Evolutionary conservation across 139 green algal species (phyloP).

Genomic region (Edaphochlamys debaryana): DNA sequence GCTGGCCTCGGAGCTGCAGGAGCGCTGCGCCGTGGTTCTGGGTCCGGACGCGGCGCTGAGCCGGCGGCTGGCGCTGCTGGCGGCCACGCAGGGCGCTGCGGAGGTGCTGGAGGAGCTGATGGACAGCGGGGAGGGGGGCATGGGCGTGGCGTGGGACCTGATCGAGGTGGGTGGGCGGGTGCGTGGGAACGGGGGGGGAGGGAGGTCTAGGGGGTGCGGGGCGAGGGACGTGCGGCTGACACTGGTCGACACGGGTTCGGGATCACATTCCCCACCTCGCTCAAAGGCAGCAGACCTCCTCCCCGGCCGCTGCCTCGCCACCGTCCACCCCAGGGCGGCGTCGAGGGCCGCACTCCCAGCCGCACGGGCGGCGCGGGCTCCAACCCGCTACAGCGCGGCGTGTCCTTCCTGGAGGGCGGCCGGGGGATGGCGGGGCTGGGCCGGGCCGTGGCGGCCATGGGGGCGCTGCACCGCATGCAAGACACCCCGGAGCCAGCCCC

Average conservation of each 20-base stretch:
- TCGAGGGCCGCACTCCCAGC: too few species aligned
- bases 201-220: too few species aligned
- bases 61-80: slow-evolving; percentile 15
- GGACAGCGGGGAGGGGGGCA: not conserved
- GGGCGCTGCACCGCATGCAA: not conserved
- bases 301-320: too few species aligned
- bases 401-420: slow-evolving; percentile 5
- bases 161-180: not conserved
- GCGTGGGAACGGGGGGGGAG: too few species aligned
- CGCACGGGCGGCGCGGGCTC: not conserved
- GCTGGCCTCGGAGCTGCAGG: slow-evolving; percentile 5
- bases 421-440: not conserved
- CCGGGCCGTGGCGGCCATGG: not conserved
- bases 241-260: too few species aligned
- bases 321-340: too few species aligned
- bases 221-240: too few species aligned
- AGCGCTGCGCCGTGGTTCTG: not conserved
- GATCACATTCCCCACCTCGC: too few species aligned
- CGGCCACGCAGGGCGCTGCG: not conserved
- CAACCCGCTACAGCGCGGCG: not conserved
- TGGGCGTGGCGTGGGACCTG: not conserved
- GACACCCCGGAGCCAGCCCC: not conserved
- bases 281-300: too few species aligned
- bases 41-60: not conserved
- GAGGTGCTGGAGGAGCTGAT: slow-evolving; percentile 20